Evolutionary conservation across 352 stramenopile species (phyloP), one percentile per base, ranked within the genome.

Genomic region (Globisporangium paddicum): DNA sequence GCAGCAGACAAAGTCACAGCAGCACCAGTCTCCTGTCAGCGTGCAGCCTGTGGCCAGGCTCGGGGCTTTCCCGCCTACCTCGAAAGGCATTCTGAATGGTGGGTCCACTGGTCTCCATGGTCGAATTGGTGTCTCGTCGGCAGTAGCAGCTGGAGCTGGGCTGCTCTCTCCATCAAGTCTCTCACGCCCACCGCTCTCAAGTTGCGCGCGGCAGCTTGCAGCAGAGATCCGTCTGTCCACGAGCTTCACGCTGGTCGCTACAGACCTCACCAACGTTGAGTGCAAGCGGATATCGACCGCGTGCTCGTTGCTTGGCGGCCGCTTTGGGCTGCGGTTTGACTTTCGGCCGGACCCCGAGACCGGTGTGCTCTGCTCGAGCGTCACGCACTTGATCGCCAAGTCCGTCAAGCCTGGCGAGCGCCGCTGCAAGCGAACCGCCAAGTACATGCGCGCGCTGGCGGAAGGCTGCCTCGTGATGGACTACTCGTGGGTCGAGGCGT

Each of bases 391-490:
- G 34, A 81, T 95, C 64, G 89, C 84, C 9, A 90, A 88, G 55
- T 64, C 78, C 11, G 73, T 84, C 3, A 65, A 11, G n/a, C 25
- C 48, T 10, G 46, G 62, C 3, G 42, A 57, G 2, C 52, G 78
- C 32, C 82, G 84, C 26, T 95, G 86, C 58, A 89, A 90, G 52
- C 82, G 86, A 23, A 95, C 82, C 0, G 79, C 79, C 58, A 94
- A 93, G 69, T 93, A 92, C 69, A 92, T 95, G 86, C 81, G 81
- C 19, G 86, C 79, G 7, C 63, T 95, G 19, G 81, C 84, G 1
- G 78, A 93, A 63, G 82, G 82, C 8, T 75, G 55, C 28, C 92
- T 78, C 46, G 71, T 95, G 8, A 77, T 95, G 53, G 82, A 94
- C 46, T 80, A 90, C 55, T 69, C 70, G 44, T 95, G 86, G 86